phyloP scores from a whole-genome alignment of 495 filamentous ascomycete genomes.

The Paragyromitra xinjiangensis region DNA sequence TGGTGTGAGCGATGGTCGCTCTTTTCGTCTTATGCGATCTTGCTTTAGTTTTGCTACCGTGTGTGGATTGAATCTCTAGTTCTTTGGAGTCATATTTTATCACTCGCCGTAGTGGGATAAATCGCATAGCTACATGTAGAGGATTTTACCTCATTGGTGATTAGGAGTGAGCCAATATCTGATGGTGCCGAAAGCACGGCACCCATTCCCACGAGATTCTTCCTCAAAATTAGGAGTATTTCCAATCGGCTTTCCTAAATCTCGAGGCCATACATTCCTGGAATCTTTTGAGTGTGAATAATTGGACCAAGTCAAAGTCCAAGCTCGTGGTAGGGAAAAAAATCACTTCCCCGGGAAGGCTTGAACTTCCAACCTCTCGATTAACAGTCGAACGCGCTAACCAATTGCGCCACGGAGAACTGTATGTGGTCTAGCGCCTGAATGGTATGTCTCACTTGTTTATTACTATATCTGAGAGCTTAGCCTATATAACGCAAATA shows the following conservation, averaged over 20 bases:
- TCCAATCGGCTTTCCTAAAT: neutral
- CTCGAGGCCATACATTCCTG: neutral
- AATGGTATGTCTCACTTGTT: no score
- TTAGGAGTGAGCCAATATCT: neutral
- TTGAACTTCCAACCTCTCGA: constrained; percentile 65
- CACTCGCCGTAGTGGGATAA: neutral
- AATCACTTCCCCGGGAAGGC: constrained; percentile 59
- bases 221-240: neutral
- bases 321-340: constrained; percentile 2
- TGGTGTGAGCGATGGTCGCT: neutral
- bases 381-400: constrained; percentile 65
- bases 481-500: neutral
- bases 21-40: neutral
- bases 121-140: no score
- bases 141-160: neutral
- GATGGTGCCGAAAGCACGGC: neutral
- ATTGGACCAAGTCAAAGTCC: no score
- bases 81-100: neutral
- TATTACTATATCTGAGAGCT: neutral
- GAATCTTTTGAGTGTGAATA: neutral
- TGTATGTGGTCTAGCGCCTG: neutral
- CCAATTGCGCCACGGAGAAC: constrained; percentile 63
- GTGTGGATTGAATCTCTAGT: neutral
- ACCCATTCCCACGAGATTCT: neutral
- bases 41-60: neutral